A percentile compares a stretch with the other conserved stretches of the same genome.
phyloP scores from a whole-genome alignment of 2,329 filamentous ascomycete species.

The Fusarium citri region DNA sequence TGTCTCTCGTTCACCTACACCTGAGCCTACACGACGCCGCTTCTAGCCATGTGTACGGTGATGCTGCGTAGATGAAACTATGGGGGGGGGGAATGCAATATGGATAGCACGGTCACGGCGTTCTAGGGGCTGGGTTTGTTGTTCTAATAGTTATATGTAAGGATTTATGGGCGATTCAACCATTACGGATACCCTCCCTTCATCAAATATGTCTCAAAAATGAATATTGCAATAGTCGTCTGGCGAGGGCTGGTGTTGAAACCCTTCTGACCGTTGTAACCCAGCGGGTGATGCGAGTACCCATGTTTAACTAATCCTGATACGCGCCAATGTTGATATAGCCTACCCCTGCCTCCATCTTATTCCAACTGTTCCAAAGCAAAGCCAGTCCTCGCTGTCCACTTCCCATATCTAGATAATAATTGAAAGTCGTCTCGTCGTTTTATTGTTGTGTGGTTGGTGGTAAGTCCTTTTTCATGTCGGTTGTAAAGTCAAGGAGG shows the following conservation, averaged over 20 bases:
- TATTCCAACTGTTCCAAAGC: conserved; percentile 37
- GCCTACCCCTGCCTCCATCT: conserved; percentile 32
- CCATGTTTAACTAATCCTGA: conserved; percentile 44
- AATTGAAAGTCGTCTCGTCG: conserved; percentile 23
- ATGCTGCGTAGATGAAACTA: conserved; percentile 8
- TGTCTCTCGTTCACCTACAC: conserved; percentile 83
- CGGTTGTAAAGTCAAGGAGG: conserved; percentile 67
- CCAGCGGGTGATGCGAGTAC: conserved; percentile 41
- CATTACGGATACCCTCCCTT: conserved; percentile 35
- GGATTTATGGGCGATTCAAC: conserved; percentile 32
- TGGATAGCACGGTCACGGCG: conserved; percentile 43
- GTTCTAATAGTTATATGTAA: conserved; percentile 36
- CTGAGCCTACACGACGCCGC: conserved; percentile 81
- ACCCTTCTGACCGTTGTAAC: conserved; percentile 45
- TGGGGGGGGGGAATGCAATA: conserved; percentile 27
- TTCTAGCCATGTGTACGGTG: conserved; percentile 59
- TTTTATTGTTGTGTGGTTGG: conserved; percentile 42
- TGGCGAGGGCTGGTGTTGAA: conserved; percentile 42
- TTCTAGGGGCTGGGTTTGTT: conserved; percentile 39
- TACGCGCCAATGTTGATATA: conserved; percentile 46
- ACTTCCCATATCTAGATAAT: conserved; percentile 30
- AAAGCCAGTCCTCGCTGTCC: conserved; percentile 28
- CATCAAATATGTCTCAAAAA: conserved; percentile 30
- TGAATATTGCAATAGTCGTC: conserved; percentile 29
- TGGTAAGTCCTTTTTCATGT: conserved; percentile 64